Evolutionary conservation across 139 green algal species (phyloP), one percentile per base, ranked within the genome.

Genomic region (Auxenochlorella pyrenoidosa): DNA sequence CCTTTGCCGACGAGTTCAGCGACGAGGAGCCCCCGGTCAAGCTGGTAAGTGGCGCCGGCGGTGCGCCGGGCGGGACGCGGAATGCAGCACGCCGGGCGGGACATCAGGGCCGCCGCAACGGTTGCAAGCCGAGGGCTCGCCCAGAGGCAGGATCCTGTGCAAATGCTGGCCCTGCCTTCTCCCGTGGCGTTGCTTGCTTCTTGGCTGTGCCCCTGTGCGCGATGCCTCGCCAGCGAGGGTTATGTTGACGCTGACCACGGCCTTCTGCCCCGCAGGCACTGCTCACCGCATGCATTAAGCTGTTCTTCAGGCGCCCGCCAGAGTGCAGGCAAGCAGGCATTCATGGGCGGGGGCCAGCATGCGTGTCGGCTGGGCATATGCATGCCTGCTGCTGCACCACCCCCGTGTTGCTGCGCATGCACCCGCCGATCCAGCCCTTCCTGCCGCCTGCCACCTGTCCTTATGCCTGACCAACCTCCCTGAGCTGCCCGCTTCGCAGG

Each of bases 301-400:
- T 99, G 21, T 99, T 99, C 88, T 99, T 98, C 91, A 94, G 94
- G 84, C 93, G 97, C 0, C 93, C 97, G 0, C 93, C 96, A 3
- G 97, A 99, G 93, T 94, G 87, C 82, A 91, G 93, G 79, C 51
- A 82, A 36, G 66, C 26, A 68, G 19, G 16, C 21, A 12, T n/a
- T n/a, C n/a, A n/a, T 28, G 22, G 24, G 59, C 4, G 59, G 22
- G 3, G 59, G 59, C 24, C 59, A 68, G 59, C 12, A 68, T 10
- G 10, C 10, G 10, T 10, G 10, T 10, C 47, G 10, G 47, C 47
- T 6, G 8, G 47, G 47, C 47, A 54, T 54, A 10, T 10, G 47
- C 47, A 6, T 54, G 47, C 47, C 47, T 54, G 47, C 47, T 54
- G 47, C 47, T 6, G 47, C 47, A 6, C 47, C 10, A 10, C 10